These are phyloP conservation scores for Coemansia sp. DNA, from an alignment of 192 early-diverging fungal species.

Conservation along the genomic window DNA sequence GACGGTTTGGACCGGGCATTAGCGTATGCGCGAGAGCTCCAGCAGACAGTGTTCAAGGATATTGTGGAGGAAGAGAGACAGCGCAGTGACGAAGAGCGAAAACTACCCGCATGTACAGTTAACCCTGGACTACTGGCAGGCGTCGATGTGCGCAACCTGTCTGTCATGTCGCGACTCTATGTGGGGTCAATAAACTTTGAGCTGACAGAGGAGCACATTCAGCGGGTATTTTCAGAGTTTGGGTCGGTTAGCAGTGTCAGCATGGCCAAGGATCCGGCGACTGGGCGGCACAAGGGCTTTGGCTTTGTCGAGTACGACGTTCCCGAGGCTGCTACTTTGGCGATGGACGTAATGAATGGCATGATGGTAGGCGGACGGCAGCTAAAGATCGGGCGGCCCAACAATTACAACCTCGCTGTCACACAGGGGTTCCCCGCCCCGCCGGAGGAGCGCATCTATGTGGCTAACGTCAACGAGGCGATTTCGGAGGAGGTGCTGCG, in stretches of 20 bases:
- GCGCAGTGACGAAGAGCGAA: conserved; percentile 24
- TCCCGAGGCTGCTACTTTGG: conserved; percentile 83
- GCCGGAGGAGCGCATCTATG: conserved; percentile 71
- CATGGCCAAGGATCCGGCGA: conserved; percentile 76
- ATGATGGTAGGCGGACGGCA: conserved; percentile 77
- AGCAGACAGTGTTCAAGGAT: conserved; percentile 52
- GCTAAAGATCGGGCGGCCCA: conserved; percentile 84
- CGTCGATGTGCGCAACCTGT: conserved; percentile 47
- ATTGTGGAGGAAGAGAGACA: conserved; percentile 30
- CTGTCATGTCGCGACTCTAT: conserved; percentile 67
- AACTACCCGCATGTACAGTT: conserved; percentile 18
- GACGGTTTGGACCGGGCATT: conserved; percentile 35
- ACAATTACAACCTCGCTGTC: conserved; percentile 72
- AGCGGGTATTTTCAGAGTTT: conserved; percentile 76
- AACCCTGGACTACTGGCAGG: conserved; percentile 48
- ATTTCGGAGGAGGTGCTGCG: conserved; percentile 74
- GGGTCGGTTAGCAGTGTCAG: conserved; percentile 76
- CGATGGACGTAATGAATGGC: conserved; percentile 81
- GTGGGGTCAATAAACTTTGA: conserved; percentile 89
- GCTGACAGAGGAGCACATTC: conserved; percentile 79
- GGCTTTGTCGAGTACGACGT: conserved; percentile 91
- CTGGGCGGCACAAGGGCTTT: conserved; percentile 81
- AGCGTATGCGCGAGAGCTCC: conserved; percentile 52
- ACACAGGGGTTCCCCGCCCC: conserved; percentile 67
- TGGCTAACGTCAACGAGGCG: conserved; percentile 81